A percentile compares a stretch with the other conserved stretches of the same genome.
Evolutionary conservation across 169 alveolate genomes (phyloP).

Genomic region (Eimeria necatrix): DNA sequence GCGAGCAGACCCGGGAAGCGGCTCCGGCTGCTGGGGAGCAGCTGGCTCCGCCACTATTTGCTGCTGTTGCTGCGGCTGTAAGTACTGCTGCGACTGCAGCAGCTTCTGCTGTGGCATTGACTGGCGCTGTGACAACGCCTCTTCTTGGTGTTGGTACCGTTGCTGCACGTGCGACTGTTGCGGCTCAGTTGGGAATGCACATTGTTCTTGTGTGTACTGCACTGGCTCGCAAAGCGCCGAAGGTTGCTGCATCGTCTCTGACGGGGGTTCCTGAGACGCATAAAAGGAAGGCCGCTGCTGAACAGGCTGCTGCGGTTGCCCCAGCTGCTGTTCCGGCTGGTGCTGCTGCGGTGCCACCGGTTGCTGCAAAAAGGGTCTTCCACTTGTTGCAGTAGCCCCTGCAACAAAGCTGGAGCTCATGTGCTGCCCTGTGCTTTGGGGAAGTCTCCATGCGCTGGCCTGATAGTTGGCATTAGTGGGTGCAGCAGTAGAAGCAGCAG

Average conservation of each 20-base stretch:
- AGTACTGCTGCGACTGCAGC: constrained; percentile 29
- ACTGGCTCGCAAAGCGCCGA: neutral
- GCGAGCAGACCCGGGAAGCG: neutral
- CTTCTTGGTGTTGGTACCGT: neutral
- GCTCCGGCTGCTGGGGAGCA: constrained; percentile 35
- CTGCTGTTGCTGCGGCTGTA: constrained; percentile 32
- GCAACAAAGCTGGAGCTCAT: neutral
- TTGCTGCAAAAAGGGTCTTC: neutral
- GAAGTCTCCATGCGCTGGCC: neutral
- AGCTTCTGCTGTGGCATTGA: neutral
- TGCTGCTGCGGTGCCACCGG: neutral
- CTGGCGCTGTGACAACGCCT: constrained; percentile 31
- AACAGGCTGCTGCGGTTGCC: neutral
- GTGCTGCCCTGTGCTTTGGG: neutral
- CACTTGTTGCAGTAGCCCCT: neutral
- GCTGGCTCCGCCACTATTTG: constrained; percentile 8
- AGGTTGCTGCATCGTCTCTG: neutral
- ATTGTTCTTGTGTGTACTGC: constrained; percentile 26
- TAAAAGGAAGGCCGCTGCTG: neutral
- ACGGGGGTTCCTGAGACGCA: neutral
- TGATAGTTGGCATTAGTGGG: neutral
- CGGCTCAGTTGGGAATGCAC: constrained; percentile 20
- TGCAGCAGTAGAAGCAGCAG: constrained; percentile 21
- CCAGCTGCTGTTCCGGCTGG: constrained; percentile 11
- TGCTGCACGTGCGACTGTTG: constrained; percentile 32